Evolutionary conservation across 768 basidiomycete species (phyloP), one percentile per base, ranked within the genome.

Genomic region (Amyloporia xantha): DNA sequence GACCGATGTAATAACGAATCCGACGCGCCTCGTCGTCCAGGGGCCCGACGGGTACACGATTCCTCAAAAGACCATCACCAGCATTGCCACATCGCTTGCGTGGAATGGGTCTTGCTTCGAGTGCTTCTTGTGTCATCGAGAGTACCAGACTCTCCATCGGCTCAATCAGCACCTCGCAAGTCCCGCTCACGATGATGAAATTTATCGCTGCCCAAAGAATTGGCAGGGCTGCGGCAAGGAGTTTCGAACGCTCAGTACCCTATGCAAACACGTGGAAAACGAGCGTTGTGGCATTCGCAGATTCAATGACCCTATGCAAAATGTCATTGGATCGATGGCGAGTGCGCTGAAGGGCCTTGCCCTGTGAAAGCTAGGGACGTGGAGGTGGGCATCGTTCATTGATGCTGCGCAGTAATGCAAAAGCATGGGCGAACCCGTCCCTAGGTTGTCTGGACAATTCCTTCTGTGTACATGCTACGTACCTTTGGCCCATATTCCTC

Each of bases 101-200:
- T 76, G 67, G 68, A 76, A 76, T 50, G 69, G 69, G 0, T 3
- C 0, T 3, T 66, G 53, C 3, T 87, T 71, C 60, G 83, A 87
- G 62, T 87, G 84, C 62, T 78, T 78, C 59, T 62, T 87, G 24
- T 86, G 85, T 60, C 72, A 79, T 59, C 50, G 47, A 17, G 54
- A 44, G 10, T 81, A 72, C 55, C 25, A 55, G 42, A 56, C 67
- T 0, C 71, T 84, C 12, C 10, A 12, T 0, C 66, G 62, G 5
- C 70, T 87, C 42, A 83, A 87, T 56, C 69, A 74, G 53, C 86
- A 87, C 57, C 70, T 87, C 37, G 68, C 71, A 41, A 85, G 84
- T 62, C 80, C 85, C 2, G 66, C 58, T 2, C 85, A 86, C 57
- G 62, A 72, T 54, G 69, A 72, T 1, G 71, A 68, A 59, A 67